These are phyloP conservation scores for Usnea hakonensis DNA, from an alignment of 495 filamentous ascomycete genomes.

Conservation along the genomic window DNA sequence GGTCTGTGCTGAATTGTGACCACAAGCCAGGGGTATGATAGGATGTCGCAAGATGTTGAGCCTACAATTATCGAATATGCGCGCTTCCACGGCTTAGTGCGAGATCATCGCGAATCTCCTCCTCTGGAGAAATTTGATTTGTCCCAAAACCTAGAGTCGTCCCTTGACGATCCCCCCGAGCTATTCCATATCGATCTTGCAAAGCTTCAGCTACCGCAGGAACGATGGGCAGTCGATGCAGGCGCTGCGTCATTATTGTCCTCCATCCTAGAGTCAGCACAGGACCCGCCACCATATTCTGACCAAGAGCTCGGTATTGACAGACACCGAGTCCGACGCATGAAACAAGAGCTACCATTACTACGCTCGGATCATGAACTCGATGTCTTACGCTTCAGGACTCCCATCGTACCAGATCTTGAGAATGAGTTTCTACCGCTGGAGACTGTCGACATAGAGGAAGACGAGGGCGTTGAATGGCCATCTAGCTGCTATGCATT, in stretches of 20 bases:
- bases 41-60: slow-evolving; percentile 23
- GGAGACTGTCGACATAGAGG: slow-evolving; percentile 37
- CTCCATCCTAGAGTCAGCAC: slow-evolving; percentile 17
- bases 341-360: slow-evolving; percentile 47
- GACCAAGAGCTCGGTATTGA: slow-evolving; percentile 26
- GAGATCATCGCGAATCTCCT: slow-evolving; percentile 24
- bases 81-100: slow-evolving; percentile 34
- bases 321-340: slow-evolving; percentile 21
- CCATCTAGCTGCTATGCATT: slow-evolving; percentile 30
- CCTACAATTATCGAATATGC: slow-evolving; percentile 38
- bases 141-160: background rate
- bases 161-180: slow-evolving; percentile 6
- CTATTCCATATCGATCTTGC: slow-evolving; percentile 1
- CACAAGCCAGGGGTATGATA: no score
- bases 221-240: slow-evolving; percentile 21
- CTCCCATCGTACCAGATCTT: slow-evolving; percentile 16
- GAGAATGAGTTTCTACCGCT: slow-evolving; percentile 30
- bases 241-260: slow-evolving; percentile 25
- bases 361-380: slow-evolving; percentile 43
- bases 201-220: slow-evolving; percentile 5
- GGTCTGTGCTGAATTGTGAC: background rate
- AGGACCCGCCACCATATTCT: background rate
- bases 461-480: slow-evolving; percentile 45
- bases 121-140: slow-evolving; percentile 19
- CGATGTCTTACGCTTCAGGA: slow-evolving; percentile 36